Evolutionary conservation across 2,329 filamentous ascomycete species (phyloP).

Genomic region (Phialocephala sp.): DNA sequence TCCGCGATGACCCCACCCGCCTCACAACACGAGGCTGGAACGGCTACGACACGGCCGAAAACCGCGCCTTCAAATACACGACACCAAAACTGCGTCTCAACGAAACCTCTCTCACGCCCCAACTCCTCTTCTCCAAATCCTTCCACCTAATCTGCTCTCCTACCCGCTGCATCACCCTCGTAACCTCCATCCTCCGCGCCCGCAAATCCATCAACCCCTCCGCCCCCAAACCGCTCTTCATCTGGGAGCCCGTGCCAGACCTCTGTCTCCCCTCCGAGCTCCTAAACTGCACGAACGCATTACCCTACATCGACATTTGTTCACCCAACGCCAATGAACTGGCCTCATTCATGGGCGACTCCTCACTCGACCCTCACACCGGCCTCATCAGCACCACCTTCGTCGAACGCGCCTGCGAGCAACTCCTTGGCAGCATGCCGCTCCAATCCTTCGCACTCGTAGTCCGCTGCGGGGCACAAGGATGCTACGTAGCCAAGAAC

Average conservation of each 20-base stretch:
- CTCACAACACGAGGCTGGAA: conserved; percentile 94
- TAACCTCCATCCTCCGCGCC: conserved; percentile 70
- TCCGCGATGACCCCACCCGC: conserved; percentile 13
- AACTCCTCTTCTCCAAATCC: conserved; percentile 72
- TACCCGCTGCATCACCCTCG: conserved; percentile 75
- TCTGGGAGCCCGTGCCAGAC: conserved; percentile 97
- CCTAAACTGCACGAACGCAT: conserved; percentile 66
- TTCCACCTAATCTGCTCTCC: conserved; percentile 91
- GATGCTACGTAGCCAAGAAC: conserved; percentile 65
- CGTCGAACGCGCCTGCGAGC: conserved; percentile 65
- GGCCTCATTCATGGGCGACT: conserved; percentile 77
- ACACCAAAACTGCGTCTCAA: conserved; percentile 86
- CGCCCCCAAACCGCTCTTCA: conserved; percentile 69
- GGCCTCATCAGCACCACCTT: conserved; percentile 56
- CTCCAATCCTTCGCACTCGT: conserved; percentile 70
- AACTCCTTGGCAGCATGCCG: conserved; percentile 68
- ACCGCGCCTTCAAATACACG: conserved; percentile 81
- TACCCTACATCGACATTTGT: conserved; percentile 66
- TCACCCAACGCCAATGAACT: conserved; percentile 89
- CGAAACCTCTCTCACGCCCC: conserved; percentile 69
- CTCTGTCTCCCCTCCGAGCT: conserved; percentile 75
- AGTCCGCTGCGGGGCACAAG: conserved; percentile 72
- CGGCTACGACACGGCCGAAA: conserved; percentile 75
- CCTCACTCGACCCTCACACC: conserved; percentile 34
- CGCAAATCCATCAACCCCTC: conserved; percentile 50